Evolutionary conservation across 2,329 filamentous ascomycete species (phyloP), one percentile per base, ranked within the genome.

Genomic region (Ophiostoma sp.): DNA sequence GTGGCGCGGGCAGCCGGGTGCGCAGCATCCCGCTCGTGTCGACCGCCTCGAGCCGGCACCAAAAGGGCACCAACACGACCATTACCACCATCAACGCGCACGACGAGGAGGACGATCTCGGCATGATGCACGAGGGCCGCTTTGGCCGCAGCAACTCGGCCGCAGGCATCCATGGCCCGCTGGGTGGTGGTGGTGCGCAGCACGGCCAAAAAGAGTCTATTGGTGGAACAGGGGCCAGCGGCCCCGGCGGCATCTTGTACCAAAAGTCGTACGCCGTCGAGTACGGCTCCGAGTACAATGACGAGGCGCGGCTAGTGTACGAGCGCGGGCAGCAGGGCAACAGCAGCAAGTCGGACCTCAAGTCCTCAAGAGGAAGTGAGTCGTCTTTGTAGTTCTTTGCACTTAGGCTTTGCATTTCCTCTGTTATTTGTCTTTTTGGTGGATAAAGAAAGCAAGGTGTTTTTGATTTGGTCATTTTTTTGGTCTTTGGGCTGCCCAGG

Each of bases 231-330:
- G 71, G 31, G 3, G 8, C 11, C 6, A 19, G 15, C 50, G 52
- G 31, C 4, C 61, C 31, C 9, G 72, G 59, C 42, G 74, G 76
- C 25, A 77, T 77, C 15, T 17, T 76, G 25, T 76, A 71, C 52
- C 72, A 72, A 42, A 71, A 74, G 59, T 72, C 73, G 22, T 77
- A 76, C 22, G 55, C 66, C 0, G 72, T 77, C 15, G 75, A 76
- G 73, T 77, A 77, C 73, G 69, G 68, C 61, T 48, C 69, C 3
- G 73, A 73, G n/a, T 73, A 73, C 63, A 48, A 74, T 25, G 75
- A 75, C 71, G 72, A 76, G 66, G 74, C 74, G 3, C 72, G 73
- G 39, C 71, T 76, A 9, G 72, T 76, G 64, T 69, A 70, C 7
- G 57, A 71, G 31, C 69, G 48, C 17, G 28, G 52, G 22, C 63